Percentiles rank a stretch among this genome's conserved stretches.
Conservation (phyloP, 2,329 filamentous ascomycete species). For the Grosmannia penicillata region DNA sequence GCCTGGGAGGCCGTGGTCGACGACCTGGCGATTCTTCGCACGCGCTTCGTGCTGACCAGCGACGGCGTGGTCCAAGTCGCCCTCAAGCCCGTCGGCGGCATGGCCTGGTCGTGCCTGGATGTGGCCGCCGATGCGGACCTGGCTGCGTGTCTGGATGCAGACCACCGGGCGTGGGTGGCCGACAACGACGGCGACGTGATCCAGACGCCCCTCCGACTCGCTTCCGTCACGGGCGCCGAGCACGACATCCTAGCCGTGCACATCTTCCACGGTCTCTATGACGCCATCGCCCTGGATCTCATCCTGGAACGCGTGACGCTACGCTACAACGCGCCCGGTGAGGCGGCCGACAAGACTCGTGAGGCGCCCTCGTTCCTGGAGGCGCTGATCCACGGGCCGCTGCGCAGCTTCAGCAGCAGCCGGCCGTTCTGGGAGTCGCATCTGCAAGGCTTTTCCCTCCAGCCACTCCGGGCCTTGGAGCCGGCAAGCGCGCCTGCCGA, state of each 20-base stretch:
- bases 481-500: background rate
- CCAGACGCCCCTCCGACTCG: constrained; percentile 35
- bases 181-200: constrained; percentile 32
- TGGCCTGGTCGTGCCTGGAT: constrained; percentile 28
- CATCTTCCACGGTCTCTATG: constrained; percentile 79
- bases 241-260: constrained; percentile 39
- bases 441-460: constrained; percentile 22
- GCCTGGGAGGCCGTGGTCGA: constrained; percentile 44
- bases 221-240: constrained; percentile 18
- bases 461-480: constrained; percentile 9
- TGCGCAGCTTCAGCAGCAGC: constrained; percentile 28
- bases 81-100: constrained; percentile 21
- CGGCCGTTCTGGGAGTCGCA: constrained; percentile 53
- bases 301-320: constrained; percentile 45
- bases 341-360: constrained; percentile 3
- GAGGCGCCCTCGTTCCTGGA: constrained; percentile 46
- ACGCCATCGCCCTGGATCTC: constrained; percentile 62
- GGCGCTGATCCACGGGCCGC: constrained; percentile 53
- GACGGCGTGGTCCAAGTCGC: constrained; percentile 68
- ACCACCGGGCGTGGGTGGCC: constrained; percentile 35
- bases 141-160: constrained; percentile 18
- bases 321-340: constrained; percentile 33
- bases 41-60: constrained; percentile 54
- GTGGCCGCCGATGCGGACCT: constrained; percentile 16
- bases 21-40: constrained; percentile 51